Conservation (phyloP, 768 basidiomycete species). For the Phanerodontia chrysosporium region DNA sequence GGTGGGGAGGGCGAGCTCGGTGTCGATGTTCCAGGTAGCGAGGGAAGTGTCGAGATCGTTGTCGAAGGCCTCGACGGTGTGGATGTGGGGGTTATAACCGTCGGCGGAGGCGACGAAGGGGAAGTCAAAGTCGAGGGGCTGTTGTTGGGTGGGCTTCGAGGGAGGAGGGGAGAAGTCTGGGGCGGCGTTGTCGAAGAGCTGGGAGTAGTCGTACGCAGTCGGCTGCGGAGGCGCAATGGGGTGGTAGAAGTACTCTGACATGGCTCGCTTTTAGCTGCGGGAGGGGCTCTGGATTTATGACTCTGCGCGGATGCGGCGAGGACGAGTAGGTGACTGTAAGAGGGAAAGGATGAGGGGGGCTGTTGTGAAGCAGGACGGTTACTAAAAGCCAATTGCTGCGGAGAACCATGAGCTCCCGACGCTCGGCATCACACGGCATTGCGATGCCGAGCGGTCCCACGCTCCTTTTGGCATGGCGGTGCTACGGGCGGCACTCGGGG, state of each 20-base stretch:
- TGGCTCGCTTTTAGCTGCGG: conserved; percentile 4
- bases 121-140: conserved; percentile 19
- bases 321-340: conserved; percentile 10
- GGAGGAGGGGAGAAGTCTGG: neutral
- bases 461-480: conserved; percentile 7
- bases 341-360: conserved; percentile 7
- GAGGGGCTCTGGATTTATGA: conserved; percentile 11
- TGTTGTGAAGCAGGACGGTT: conserved; percentile 4
- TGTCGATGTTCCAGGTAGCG: conserved; percentile 51
- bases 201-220: conserved; percentile 5
- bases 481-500: conserved; percentile 5
- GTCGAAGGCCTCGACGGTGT: conserved; percentile 52
- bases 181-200: conserved; percentile 1
- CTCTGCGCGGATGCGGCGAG: conserved; percentile 14
- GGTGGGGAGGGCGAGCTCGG: conserved; percentile 48
- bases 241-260: conserved; percentile 13
- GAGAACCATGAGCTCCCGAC: conserved; percentile 7
- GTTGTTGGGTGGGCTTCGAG: neutral
- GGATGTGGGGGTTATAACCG: conserved; percentile 15
- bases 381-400: conserved; percentile 15
- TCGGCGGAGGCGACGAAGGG: conserved; percentile 18
- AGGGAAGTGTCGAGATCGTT: conserved; percentile 73
- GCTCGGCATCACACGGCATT: conserved; percentile 9
- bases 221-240: conserved; percentile 7
- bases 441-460: neutral